phyloP scores from a whole-genome alignment of 176 grass and related monocot species.

The Bromus sterilis region DNA sequence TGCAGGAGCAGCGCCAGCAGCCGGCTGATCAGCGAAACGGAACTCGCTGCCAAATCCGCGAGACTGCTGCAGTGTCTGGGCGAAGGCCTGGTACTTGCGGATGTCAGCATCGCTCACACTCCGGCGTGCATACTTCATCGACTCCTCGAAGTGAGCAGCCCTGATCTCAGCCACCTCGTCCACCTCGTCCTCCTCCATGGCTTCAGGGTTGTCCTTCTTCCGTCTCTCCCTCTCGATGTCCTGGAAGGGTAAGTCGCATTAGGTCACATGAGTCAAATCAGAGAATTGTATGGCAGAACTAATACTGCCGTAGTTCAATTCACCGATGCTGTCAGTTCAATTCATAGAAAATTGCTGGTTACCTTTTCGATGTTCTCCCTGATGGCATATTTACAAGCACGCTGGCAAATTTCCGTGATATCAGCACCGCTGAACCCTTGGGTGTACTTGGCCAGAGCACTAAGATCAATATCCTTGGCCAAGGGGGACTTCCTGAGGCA shows the following conservation, averaged over 20 bases:
- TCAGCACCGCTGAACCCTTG: slow-evolving; percentile 93
- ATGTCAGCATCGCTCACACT: slow-evolving; percentile 86
- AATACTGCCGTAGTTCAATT: neutral
- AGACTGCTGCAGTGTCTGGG: slow-evolving; percentile 83
- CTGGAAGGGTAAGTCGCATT: slow-evolving; percentile 21
- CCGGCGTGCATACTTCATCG: slow-evolving; percentile 79
- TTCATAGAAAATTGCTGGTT: neutral
- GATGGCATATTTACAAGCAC: slow-evolving; percentile 84
- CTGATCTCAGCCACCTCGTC: slow-evolving; percentile 81
- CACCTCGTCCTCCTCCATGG: slow-evolving; percentile 76
- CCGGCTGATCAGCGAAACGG: slow-evolving; percentile 47
- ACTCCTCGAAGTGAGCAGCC: slow-evolving; percentile 72
- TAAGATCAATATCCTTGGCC: slow-evolving; percentile 70
- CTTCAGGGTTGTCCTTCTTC: slow-evolving; percentile 62
- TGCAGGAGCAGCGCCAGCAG: neutral
- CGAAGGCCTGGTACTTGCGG: slow-evolving; percentile 82
- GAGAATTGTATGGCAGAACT: neutral
- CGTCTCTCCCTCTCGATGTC: slow-evolving; percentile 75
- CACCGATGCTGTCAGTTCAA: no score
- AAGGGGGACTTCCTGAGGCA: slow-evolving; percentile 83
- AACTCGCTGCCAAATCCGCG: slow-evolving; percentile 81
- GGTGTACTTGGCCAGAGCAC: slow-evolving; percentile 74
- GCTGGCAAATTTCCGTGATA: slow-evolving; percentile 88
- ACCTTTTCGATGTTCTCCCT: slow-evolving; percentile 94
- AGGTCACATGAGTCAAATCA: neutral